Percentiles rank a stretch among this genome's conserved stretches.
Conservation (phyloP, 352 stramenopile genomes). For the Phytophthora pisi region DNA sequence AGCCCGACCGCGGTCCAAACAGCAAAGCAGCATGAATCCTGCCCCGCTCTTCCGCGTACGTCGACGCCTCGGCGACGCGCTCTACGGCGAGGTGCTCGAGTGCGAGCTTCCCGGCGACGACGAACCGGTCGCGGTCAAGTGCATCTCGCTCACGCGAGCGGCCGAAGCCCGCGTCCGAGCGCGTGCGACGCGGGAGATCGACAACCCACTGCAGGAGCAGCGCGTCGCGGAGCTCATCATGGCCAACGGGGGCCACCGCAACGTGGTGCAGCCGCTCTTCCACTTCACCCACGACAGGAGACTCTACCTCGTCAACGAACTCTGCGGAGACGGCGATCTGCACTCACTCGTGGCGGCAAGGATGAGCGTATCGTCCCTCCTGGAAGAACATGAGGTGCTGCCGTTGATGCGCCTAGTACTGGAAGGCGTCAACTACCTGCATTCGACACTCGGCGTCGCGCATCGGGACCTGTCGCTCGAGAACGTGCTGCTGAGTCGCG, state of each 20-base stretch:
- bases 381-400: slow-evolving; percentile 39
- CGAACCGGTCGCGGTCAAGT: neutral
- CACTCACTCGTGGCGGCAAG: slow-evolving; percentile 32
- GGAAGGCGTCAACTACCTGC: slow-evolving; percentile 48
- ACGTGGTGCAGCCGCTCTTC: slow-evolving; percentile 38
- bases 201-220: slow-evolving; percentile 32
- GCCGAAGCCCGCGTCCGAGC: no score
- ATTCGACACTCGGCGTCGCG: slow-evolving; percentile 39
- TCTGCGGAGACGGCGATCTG: slow-evolving; percentile 56
- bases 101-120: slow-evolving; percentile 21
- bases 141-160: no score
- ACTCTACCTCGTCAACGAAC: slow-evolving; percentile 56
- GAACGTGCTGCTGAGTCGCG: slow-evolving; percentile 47
- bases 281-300: slow-evolving; percentile 25
- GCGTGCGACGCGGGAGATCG: no score
- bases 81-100: slow-evolving; percentile 41
- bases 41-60: slow-evolving; percentile 19
- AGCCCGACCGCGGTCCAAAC: neutral
- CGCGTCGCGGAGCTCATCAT: slow-evolving; percentile 12
- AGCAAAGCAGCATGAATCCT: slow-evolving; percentile 7
- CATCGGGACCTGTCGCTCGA: slow-evolving; percentile 47
- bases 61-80: slow-evolving; percentile 21
- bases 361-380: slow-evolving; percentile 6
- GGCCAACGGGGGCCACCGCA: slow-evolving; percentile 32
- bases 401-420: slow-evolving; percentile 47